Evolutionary conservation across 441 rosid genomes (phyloP), one percentile per base, ranked within the genome.

Genomic region (Corymbia citriodora): DNA sequence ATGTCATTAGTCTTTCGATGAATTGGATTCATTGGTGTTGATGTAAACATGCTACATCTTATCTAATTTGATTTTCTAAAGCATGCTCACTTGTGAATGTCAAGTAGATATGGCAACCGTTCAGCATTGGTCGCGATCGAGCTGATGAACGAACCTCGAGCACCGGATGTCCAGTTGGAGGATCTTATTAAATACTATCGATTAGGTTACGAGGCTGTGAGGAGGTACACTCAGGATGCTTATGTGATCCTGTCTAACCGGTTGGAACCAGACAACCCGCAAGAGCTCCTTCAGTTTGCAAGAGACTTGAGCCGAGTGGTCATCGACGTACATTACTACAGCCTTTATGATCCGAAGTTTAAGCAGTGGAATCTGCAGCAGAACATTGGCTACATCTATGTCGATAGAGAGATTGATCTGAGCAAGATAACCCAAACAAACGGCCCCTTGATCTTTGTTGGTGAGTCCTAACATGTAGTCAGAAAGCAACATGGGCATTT

Each of bases 301-400:
- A 74, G 91, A 8, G 13, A 23, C 79, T 81, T 92, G 25, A 55
- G 45, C 55, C 36, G 91, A 3, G 90, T 88, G 25, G 95, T 52
- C 70, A 93, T 94, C 17, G 94, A 94, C 85, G 94, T 94, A 86
- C 95, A 93, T 89, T 93, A 92, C 88, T 94, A 94, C 92, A 94
- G 90, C 70, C 92, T 93, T 9, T 92, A 88, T 40, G 40, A 85
- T 3, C 88, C 82, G 7, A 19, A 19, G 45, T 93, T 89, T 31
- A 83, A 65, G 1, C 36, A 18, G 29, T 91, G 92, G 92, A 93
- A 57, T 16, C 90, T 55, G 11, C 89, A 93, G 54, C 90, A 92
- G 88, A 93, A 93, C 90, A 91, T 93, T 6, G 93, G 93, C 40
- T 92, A 29, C 88, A 87, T 94, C 90, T 13, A 92, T 25, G 89